Evolutionary conservation across 2,329 filamentous ascomycete genomes (phyloP).

Genomic region (Fusarium tanahbumbuense): DNA sequence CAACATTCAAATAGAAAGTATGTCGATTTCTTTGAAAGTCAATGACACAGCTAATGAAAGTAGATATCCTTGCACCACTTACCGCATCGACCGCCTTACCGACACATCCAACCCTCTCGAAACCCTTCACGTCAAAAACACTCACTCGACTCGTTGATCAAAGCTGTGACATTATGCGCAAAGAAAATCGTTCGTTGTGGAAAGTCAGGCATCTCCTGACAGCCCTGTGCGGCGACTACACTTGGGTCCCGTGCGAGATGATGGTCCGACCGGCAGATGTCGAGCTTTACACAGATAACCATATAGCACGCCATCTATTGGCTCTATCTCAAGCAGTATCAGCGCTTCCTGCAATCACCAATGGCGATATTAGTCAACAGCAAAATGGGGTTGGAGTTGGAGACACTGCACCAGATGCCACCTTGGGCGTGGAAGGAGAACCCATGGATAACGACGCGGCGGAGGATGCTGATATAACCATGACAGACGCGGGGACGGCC

Average conservation of each 20-base stretch:
- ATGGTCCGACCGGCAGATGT: slow-evolving; percentile 68
- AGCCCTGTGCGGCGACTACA: slow-evolving; percentile 78
- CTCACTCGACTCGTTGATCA: slow-evolving; percentile 77
- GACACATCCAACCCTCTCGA: slow-evolving; percentile 78
- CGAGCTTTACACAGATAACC: slow-evolving; percentile 64
- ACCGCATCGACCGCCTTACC: slow-evolving; percentile 80
- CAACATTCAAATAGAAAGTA: slow-evolving; percentile 77
- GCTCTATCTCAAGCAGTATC: slow-evolving; percentile 44
- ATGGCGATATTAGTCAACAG: slow-evolving; percentile 38
- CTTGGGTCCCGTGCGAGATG: slow-evolving; percentile 71
- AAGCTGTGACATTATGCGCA: slow-evolving; percentile 76
- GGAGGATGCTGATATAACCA: slow-evolving; percentile 45
- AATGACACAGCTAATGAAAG: slow-evolving; percentile 45
- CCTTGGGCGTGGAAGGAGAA: slow-evolving; percentile 16
- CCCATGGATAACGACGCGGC: slow-evolving; percentile 21
- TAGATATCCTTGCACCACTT: slow-evolving; percentile 80
- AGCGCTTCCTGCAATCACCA: slow-evolving; percentile 31
- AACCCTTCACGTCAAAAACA: slow-evolving; percentile 79
- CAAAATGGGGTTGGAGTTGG: slow-evolving; percentile 24
- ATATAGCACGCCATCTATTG: slow-evolving; percentile 54
- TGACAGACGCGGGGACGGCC: slow-evolving; percentile 48
- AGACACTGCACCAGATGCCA: slow-evolving; percentile 8
- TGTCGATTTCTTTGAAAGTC: slow-evolving; percentile 46
- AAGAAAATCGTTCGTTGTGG: slow-evolving; percentile 79
- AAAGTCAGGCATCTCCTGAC: slow-evolving; percentile 79